phyloP scores from a whole-genome alignment of 768 basidiomycete species.

The Cystobasidium tubakii region DNA sequence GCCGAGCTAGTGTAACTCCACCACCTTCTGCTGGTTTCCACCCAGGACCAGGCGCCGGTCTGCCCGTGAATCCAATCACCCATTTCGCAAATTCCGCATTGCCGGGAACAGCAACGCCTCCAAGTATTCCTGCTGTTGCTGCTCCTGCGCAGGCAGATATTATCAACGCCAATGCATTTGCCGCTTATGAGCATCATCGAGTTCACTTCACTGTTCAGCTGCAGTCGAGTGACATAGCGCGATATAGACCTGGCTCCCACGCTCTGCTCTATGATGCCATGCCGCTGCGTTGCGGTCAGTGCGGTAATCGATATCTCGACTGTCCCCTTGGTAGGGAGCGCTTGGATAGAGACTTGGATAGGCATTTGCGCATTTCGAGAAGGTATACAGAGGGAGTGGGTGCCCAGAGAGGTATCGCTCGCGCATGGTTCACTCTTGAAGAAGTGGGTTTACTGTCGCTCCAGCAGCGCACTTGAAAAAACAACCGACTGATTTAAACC shows the following conservation, averaged over 20 bases:
- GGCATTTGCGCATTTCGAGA: conserved; percentile 91
- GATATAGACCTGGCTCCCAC: conserved; percentile 57
- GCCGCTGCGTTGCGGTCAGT: conserved; percentile 83
- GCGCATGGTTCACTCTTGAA: conserved; percentile 66
- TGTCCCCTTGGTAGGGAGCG: conserved; percentile 64
- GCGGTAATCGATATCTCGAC: conserved; percentile 78
- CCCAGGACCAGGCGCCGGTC: not conserved
- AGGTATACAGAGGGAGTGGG: conserved; percentile 60
- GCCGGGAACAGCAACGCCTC: not conserved
- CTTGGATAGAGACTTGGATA: conserved; percentile 84
- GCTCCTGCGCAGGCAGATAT: not conserved
- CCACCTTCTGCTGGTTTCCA: not conserved
- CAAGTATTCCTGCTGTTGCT: not conserved
- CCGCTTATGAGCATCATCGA: conserved; percentile 27
- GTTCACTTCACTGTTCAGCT: conserved; percentile 14
- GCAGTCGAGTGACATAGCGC: conserved; percentile 8
- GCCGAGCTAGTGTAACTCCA: not conserved
- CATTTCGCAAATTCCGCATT: not conserved
- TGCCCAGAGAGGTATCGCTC: conserved; percentile 73
- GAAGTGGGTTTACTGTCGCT: conserved; percentile 27
- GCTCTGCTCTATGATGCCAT: conserved; percentile 71
- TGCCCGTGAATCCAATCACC: not conserved
- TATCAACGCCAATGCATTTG: conserved; percentile 7
- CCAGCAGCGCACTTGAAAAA: not conserved
- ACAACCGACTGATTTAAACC: not conserved